Base-by-base conservation (phyloP, 805 yeast species). In the Priceomyces fermenticarens region DNA sequence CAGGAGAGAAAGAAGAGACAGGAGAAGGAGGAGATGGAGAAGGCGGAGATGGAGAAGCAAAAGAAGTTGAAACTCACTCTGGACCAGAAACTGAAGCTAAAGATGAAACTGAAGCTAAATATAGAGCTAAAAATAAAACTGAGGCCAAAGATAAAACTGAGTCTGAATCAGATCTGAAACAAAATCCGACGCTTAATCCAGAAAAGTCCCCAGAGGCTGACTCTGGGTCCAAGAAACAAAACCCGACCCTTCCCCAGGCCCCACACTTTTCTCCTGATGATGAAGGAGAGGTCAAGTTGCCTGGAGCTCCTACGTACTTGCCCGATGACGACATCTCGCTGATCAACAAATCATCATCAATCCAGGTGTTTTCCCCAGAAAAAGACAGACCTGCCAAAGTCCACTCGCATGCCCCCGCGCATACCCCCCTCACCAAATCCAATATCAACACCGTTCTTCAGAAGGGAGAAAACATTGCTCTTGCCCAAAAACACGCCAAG, bases 401-500 rank as follows among this genome's bases (percentile, higher is more conserved):
- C n/a, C n/a, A n/a, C n/a, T n/a, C n/a, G n/a, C n/a, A n/a, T n/a
- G n/a, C n/a, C n/a, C n/a, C n/a, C 38, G 6, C 5, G 8, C 10
- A 17, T 32, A 29, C 7, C 30, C 4, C 41, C 38, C 30, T 53
- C 10, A 54, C 55, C 11, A 60, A 63, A 43, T 70, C 63, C 9
- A 71, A 76, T 34, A 65, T 84, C 11, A 52, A 62, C n/a, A 54
- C 65, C 12, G 75, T 84, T 41, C 58, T 85, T 53, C 73, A 75
- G 42, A 67, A 70, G 11, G 75, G 81, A 15, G 85, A 78, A 40
- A 65, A 72, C 35, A 79, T 84, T 14, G 55, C 78, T 8, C 68
- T 73, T 49, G 78, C 83, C 1, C 91, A 85, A 53, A 83, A 80
- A 50, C 75, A 73, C 44, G 85, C 90, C 26, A 83, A 79, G 55